phyloP scores from a whole-genome alignment of 768 basidiomycete species.

The Boletus edulis region DNA sequence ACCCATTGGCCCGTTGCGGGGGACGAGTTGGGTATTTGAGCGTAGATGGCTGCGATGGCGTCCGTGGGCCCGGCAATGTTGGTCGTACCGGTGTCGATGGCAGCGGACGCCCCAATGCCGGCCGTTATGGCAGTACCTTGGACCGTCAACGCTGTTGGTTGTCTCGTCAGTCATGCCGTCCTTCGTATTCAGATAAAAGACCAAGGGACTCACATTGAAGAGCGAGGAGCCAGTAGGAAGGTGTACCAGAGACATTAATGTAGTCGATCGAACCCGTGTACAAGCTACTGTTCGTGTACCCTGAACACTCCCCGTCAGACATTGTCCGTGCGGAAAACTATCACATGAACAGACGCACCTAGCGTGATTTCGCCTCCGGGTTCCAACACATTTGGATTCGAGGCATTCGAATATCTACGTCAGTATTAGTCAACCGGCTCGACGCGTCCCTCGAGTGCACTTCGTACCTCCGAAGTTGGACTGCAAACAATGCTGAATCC shows the following conservation, averaged over 20 bases:
- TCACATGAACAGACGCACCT: conserved; percentile 39
- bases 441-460: not conserved
- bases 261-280: conserved; percentile 56
- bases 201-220: conserved; percentile 29
- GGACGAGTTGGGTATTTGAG: conserved; percentile 42
- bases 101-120: conserved; percentile 30
- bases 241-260: conserved; percentile 37
- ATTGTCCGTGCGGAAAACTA: not conserved
- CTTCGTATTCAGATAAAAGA: no score
- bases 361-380: conserved; percentile 73
- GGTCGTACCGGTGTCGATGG: conserved; percentile 64
- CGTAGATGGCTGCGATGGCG: conserved; percentile 42
- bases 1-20: conserved; percentile 34
- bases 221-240: conserved; percentile 50
- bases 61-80: conserved; percentile 50
- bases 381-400: conserved; percentile 42
- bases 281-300: conserved; percentile 46
- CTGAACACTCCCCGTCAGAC: conserved; percentile 17
- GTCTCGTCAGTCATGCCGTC: not conserved
- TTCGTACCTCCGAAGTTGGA: conserved; percentile 44
- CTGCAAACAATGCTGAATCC: conserved; percentile 38
- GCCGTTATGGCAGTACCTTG: conserved; percentile 30
- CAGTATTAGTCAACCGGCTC: not conserved
- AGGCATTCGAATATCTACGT: conserved; percentile 43
- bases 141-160: conserved; percentile 34